phyloP scores from a whole-genome alignment of 257 asterid species.

The Leonotis leonurus region DNA sequence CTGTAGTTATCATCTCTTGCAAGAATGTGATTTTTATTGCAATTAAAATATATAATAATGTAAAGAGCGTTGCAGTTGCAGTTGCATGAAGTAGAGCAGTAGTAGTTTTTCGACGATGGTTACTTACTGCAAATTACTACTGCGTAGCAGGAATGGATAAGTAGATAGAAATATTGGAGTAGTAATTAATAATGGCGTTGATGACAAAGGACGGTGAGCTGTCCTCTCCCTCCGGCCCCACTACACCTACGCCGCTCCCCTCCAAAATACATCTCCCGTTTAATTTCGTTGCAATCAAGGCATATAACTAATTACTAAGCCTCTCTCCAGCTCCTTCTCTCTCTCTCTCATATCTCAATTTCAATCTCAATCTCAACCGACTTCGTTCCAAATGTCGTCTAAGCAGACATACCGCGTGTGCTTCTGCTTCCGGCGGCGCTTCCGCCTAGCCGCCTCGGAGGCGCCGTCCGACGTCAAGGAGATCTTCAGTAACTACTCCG shows the following conservation, averaged over 20 bases:
- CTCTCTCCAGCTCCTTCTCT: background rate
- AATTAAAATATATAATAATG: too few relatives aligned
- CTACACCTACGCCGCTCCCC: slow-evolving; percentile 6
- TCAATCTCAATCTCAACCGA: background rate
- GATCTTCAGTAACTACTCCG: slow-evolving; percentile 33
- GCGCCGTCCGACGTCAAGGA: slow-evolving; percentile 42
- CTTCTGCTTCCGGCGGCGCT: slow-evolving; percentile 50
- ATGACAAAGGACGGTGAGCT: slow-evolving; percentile 18
- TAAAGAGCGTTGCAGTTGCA: too few relatives aligned
- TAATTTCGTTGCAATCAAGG: slow-evolving; percentile 14
- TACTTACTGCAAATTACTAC: background rate
- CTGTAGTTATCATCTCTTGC: too few relatives aligned
- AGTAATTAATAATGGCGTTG: background rate
- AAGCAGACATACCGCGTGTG: slow-evolving; percentile 49
- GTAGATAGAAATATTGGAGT: background rate
- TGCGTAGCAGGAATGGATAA: background rate
- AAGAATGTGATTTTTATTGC: too few relatives aligned
- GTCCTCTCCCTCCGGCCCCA: slow-evolving; percentile 21
- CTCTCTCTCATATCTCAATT: background rate
- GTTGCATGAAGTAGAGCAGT: too few relatives aligned
- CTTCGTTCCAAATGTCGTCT: slow-evolving; percentile 15
- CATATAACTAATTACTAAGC: background rate
- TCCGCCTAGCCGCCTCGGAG: slow-evolving; percentile 42
- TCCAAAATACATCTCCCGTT: slow-evolving; percentile 3
- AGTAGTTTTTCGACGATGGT: too few relatives aligned